Conservation (phyloP, 1,284 basidiomycete genomes). For the Moesziomyces aphidis region DNA sequence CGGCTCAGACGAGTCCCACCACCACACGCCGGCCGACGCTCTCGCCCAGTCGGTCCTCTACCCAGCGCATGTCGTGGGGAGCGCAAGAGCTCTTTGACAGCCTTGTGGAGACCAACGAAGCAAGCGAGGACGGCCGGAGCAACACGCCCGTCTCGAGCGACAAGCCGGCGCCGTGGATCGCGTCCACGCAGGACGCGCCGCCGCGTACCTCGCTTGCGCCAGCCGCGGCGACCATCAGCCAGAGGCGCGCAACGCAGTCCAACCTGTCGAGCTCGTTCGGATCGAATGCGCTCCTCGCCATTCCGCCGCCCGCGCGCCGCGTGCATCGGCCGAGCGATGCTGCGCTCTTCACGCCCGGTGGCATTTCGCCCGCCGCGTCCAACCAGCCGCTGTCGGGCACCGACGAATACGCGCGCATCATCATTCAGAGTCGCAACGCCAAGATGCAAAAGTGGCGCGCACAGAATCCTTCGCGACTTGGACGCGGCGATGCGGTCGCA, state of each 20-base stretch:
- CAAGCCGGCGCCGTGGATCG: conserved; percentile 60
- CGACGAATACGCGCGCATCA: conserved; percentile 73
- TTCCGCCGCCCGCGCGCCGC: conserved; percentile 24
- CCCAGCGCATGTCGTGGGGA: conserved; percentile 45
- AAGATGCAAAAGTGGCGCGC: conserved; percentile 72
- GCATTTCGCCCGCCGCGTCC: conserved; percentile 16
- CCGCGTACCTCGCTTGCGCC: conserved; percentile 15
- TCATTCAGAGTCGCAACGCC: conserved; percentile 72
- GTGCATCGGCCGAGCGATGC: conserved; percentile 34
- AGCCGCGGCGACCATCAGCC: conserved; percentile 15
- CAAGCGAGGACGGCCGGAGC: neutral
- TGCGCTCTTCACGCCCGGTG: conserved; percentile 29
- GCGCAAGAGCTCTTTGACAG: conserved; percentile 53
- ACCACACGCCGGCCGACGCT: conserved; percentile 32
- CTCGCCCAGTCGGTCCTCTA: conserved; percentile 21
- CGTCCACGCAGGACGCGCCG: conserved; percentile 50
- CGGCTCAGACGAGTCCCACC: conserved; percentile 29
- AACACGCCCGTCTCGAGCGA: neutral
- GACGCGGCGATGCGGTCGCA: conserved; percentile 11
- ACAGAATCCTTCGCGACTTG: conserved; percentile 36
- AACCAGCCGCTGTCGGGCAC: conserved; percentile 59
- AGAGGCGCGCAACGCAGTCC: conserved; percentile 26
- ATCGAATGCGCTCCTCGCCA: conserved; percentile 31
- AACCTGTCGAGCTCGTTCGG: conserved; percentile 43
- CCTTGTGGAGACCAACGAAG: conserved; percentile 19